Evolutionary conservation across 148 eudicot genomes (phyloP), one percentile per base, ranked within the genome.

Genomic region (Vaccinium macrocarpon): DNA sequence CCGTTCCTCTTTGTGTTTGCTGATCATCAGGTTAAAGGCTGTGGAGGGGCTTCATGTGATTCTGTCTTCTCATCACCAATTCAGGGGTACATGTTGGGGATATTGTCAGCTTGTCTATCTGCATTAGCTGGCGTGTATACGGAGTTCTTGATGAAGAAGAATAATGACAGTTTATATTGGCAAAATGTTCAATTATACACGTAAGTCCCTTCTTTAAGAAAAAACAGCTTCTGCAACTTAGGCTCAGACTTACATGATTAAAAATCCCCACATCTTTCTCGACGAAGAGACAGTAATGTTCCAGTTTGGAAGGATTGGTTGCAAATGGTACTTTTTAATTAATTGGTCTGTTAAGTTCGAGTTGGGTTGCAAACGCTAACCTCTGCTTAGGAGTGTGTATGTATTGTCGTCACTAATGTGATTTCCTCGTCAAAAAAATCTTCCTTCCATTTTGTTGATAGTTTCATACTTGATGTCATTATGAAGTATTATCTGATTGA

Each of bases 51-150:
- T 83, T 92, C 95, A 27, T 97, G 99, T 73, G 92, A 95, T 19
- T 97, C 99, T 7, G 88, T 97, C 52, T 94, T 97, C 86, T 97
- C 99, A 66, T 93, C 99, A 48, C 98, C 99, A 64, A 91, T 97
- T 86, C 96, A 91, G 85, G 99, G 99, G 81, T 97, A 97, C 89
- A 90, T 93, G 93, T 80, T 97, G 86, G 99, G 99, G 2, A 74
- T 95, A 83, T 83, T 97, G 84, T 97, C 98, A 77, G 98, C 99
- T 83, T 97, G 99, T 87, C 93, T 97, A 75, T 97, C 99, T n/a
- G 99, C 99, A 66, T 86, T 94, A 82, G 99, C 99, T 82, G 99
- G 99, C 87, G 95, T 97, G 62, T 97, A 95, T 88, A 97, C 99
- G 14, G 99, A 97, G 85, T 97, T 93, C 89, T 90, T 95, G 88